These are phyloP conservation scores for Eucalyptus cladocalyx DNA, from an alignment of 345 rosid species.

Conservation along the genomic window DNA sequence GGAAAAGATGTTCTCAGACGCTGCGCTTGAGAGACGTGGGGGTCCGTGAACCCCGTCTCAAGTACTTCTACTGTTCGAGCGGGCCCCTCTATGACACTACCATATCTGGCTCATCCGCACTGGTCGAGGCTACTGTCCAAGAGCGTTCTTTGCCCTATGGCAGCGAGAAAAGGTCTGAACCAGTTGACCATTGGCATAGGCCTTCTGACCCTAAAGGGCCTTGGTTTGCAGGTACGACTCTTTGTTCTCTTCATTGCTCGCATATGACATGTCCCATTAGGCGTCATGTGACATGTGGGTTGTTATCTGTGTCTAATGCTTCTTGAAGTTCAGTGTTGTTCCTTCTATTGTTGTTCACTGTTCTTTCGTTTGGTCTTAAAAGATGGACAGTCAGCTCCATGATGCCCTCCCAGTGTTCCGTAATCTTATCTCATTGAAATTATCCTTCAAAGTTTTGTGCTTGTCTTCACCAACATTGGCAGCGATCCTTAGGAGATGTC, in stretches of 20 bases:
- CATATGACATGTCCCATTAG: background rate
- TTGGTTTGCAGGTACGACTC: background rate
- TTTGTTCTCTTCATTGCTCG: background rate
- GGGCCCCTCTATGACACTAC: background rate
- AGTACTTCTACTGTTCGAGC: background rate
- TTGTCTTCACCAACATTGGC: background rate
- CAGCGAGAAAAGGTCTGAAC: background rate
- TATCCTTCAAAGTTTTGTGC: no score
- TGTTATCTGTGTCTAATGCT: background rate
- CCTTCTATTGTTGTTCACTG: background rate
- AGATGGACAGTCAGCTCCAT: background rate
- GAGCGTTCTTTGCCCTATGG: background rate
- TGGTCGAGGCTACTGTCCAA: background rate
- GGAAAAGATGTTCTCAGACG: background rate
- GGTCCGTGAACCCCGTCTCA: background rate
- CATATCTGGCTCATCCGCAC: background rate
- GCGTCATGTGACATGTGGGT: background rate
- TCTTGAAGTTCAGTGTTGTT: background rate
- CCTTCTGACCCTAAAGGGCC: background rate
- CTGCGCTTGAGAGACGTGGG: background rate
- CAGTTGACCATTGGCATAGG: background rate
- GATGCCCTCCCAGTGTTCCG: background rate
- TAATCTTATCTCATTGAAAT: background rate
- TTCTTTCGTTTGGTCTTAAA: background rate
- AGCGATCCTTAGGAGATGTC: background rate